A percentile compares a stretch with the other conserved stretches of the same genome.
These are phyloP conservation scores for Alternaria tenuissima DNA, from an alignment of 2,329 filamentous ascomycete species.

Conservation along the genomic window DNA sequence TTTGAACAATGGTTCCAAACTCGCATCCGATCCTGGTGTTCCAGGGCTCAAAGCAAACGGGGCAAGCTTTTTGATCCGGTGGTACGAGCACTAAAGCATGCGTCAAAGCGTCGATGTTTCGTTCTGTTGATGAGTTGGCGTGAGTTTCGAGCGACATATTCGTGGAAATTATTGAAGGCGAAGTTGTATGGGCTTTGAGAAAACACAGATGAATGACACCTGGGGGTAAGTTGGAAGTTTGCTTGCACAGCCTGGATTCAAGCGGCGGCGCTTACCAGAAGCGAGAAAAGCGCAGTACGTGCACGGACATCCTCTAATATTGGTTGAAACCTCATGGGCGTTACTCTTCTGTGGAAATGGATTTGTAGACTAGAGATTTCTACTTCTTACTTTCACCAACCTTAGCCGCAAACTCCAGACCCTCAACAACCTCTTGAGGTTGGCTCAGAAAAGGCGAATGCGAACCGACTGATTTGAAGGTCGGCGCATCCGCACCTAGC, in stretches of 20 bases:
- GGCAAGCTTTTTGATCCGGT: not conserved
- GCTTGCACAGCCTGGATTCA: not conserved
- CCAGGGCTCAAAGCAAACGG: not conserved
- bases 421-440: constrained; percentile 2
- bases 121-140: not conserved
- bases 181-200: not conserved
- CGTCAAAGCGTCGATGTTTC: not conserved
- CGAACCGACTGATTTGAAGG: not conserved
- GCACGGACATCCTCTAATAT: not conserved
- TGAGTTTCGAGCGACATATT: not conserved
- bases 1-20: not conserved
- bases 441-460: constrained; percentile 12
- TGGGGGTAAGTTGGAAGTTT: not conserved
- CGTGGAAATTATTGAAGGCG: not conserved
- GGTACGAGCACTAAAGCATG: not conserved
- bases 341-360: not conserved
- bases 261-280: not conserved
- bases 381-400: not conserved
- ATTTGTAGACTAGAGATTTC: not conserved
- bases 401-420: constrained; percentile 5
- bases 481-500: not conserved
- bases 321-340: not conserved
- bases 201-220: too few relatives aligned
- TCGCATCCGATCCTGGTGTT: not conserved
- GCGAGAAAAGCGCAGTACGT: not conserved